Percentiles rank a stretch among this genome's conserved stretches.
Conservation (phyloP, 306 rosid species). For the Alnus glutinosa region DNA sequence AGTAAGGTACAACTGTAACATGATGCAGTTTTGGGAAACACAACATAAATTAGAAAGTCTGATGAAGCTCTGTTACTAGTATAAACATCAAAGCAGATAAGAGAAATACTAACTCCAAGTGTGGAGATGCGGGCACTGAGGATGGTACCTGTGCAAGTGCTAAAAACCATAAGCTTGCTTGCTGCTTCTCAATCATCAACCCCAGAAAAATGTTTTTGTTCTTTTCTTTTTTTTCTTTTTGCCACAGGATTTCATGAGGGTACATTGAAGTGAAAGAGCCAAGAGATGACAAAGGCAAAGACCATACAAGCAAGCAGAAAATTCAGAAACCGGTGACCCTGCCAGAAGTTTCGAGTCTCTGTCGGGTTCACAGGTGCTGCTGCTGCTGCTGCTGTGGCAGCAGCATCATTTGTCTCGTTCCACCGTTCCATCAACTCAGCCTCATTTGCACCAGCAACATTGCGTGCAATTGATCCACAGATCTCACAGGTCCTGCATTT, state of each 20-base stretch:
- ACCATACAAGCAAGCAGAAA: constrained; percentile 88
- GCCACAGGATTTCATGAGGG: constrained; percentile 59
- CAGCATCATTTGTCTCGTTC: constrained; percentile 57
- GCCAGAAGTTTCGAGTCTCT: constrained; percentile 73
- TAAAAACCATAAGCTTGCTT: constrained; percentile 22
- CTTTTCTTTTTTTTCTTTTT: constrained; percentile 22
- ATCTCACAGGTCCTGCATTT: constrained; percentile 80
- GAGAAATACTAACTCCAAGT: constrained; percentile 24
- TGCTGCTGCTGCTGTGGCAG: constrained; percentile 28
- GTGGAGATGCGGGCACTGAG: constrained; percentile 35
- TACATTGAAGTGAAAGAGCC: constrained; percentile 93
- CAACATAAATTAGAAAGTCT: constrained; percentile 31
- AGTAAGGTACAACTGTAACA: constrained; percentile 11
- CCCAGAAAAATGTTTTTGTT: neutral
- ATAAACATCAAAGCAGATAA: constrained; percentile 39
- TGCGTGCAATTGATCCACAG: constrained; percentile 76
- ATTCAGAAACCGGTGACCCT: constrained; percentile 82
- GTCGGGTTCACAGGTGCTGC: constrained; percentile 39
- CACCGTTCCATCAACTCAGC: constrained; percentile 62
- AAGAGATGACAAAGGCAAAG: constrained; percentile 85
- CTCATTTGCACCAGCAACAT: constrained; percentile 62
- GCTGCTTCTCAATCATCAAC: constrained; percentile 35
- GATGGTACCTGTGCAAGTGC: constrained; percentile 25
- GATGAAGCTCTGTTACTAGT: constrained; percentile 27
- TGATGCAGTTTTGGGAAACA: neutral